These are phyloP conservation scores for Podospora pseudoanserina DNA, from an alignment of 495 filamentous ascomycete species.

Conservation along the genomic window DNA sequence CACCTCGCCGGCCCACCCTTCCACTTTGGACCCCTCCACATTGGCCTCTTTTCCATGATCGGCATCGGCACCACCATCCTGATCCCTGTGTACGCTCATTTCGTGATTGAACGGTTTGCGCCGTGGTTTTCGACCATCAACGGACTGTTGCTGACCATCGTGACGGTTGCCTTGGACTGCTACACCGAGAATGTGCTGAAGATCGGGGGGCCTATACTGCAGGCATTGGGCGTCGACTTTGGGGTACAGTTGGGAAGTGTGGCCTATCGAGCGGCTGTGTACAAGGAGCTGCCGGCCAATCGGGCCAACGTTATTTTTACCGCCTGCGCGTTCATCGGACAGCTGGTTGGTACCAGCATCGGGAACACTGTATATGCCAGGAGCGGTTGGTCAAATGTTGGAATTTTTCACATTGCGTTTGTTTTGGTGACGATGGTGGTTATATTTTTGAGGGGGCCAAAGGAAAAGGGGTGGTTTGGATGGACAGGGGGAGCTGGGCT, in stretches of 20 bases:
- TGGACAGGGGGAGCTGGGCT: conserved; percentile 8
- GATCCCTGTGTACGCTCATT: neutral
- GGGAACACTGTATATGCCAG: conserved; percentile 4
- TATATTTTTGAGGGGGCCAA: conserved; percentile 6
- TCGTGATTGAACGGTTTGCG: conserved; percentile 11
- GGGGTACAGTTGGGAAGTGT: conserved; percentile 6
- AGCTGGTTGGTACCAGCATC: conserved; percentile 7
- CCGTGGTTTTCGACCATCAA: neutral
- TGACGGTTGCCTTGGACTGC: neutral
- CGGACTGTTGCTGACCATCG: neutral
- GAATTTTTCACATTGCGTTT: conserved; percentile 5
- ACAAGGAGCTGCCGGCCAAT: conserved; percentile 7
- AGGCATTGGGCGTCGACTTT: conserved; percentile 7
- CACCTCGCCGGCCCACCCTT: neutral
- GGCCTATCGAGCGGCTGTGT: conserved; percentile 9
- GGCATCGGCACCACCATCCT: neutral
- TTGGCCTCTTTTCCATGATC: neutral
- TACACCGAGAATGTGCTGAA: neutral
- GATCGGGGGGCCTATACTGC: neutral
- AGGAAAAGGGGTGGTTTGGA: conserved; percentile 11
- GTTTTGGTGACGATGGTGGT: conserved; percentile 4
- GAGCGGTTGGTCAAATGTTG: conserved; percentile 5
- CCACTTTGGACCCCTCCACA: neutral
- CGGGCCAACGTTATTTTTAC: conserved; percentile 9
- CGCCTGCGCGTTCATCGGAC: conserved; percentile 8